These are phyloP conservation scores for Naganishia onofrii DNA, from an alignment of 768 basidiomycete species.

Conservation along the genomic window DNA sequence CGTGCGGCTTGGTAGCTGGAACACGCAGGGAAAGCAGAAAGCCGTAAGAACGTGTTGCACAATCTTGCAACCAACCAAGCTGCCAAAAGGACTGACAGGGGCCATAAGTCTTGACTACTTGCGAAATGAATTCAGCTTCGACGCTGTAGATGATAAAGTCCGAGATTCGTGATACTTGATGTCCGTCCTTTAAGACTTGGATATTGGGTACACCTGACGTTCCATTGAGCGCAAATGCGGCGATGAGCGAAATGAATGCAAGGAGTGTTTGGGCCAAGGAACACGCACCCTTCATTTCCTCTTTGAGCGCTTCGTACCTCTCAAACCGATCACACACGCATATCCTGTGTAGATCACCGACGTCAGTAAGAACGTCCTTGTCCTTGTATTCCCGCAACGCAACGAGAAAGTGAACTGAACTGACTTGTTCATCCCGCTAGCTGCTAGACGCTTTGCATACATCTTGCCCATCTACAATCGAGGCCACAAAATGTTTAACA, in stretches of 20 bases:
- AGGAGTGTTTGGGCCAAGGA: background rate
- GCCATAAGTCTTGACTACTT: slow-evolving; percentile 81
- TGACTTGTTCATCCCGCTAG: slow-evolving; percentile 82
- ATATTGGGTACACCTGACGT: slow-evolving; percentile 62
- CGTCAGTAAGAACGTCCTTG: background rate
- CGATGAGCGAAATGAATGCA: no score
- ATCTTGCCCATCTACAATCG: slow-evolving; percentile 74
- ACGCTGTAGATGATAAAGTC: slow-evolving; percentile 95
- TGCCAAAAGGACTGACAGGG: slow-evolving; percentile 87
- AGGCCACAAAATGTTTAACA: background rate
- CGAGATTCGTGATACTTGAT: slow-evolving; percentile 78
- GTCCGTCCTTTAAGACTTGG: slow-evolving; percentile 71
- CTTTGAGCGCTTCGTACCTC: slow-evolving; percentile 65
- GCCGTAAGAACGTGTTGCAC: no score
- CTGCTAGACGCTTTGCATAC: slow-evolving; percentile 76
- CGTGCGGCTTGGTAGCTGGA: slow-evolving; percentile 82
- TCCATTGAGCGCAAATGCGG: no score
- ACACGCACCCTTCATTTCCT: slow-evolving; percentile 55
- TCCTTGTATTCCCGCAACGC: no score
- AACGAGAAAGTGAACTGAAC: no score
- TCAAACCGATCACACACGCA: slow-evolving; percentile 82
- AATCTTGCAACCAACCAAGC: no score
- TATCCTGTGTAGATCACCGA: slow-evolving; percentile 60
- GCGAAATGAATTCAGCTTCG: slow-evolving; percentile 80
- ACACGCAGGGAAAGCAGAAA: background rate